Percentiles rank a stretch among this genome's conserved stretches.
phyloP scores from a whole-genome alignment of 2,329 filamentous ascomycete genomes.

The Colletotrichum tanaceti region DNA sequence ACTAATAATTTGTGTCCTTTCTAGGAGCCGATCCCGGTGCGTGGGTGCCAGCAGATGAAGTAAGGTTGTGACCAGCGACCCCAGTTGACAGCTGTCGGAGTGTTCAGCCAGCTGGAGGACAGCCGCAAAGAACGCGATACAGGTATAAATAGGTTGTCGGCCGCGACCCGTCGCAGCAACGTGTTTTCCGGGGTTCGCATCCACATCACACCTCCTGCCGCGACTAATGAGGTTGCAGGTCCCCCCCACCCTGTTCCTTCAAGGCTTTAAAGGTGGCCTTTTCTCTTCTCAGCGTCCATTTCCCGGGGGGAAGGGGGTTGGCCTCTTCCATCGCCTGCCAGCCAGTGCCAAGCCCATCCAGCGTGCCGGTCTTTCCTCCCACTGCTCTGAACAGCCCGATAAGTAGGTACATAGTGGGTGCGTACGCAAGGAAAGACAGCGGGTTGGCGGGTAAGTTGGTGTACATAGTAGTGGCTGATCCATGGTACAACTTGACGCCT shows the following conservation, averaged over 20 bases:
- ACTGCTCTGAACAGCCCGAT: constrained; percentile 11
- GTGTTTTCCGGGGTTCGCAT: constrained; percentile 1
- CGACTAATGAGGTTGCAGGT: constrained; percentile 1
- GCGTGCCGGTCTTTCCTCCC: constrained; percentile 22
- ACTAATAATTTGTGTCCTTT: constrained; percentile 24
- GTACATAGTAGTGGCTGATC: constrained; percentile 1
- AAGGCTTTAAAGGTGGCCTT: constrained; percentile 34
- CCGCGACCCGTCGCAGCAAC: background rate
- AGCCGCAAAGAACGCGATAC: background rate
- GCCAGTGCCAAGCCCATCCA: constrained; percentile 27
- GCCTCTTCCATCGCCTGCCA: background rate
- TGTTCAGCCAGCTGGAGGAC: background rate
- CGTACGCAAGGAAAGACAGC: constrained; percentile 10
- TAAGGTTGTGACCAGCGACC: background rate
- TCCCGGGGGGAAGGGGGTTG: background rate
- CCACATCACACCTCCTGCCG: background rate
- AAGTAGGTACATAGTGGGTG: too few species aligned
- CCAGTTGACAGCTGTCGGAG: background rate
- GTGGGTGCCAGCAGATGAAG: constrained; percentile 3
- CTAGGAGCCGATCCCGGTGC: constrained; percentile 8
- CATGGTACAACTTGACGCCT: constrained; percentile 1
- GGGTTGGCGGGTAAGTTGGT: constrained; percentile 15
- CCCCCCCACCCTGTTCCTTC: background rate
- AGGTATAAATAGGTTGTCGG: background rate
- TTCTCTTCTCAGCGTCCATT: constrained; percentile 31